These are phyloP conservation scores for Penicillium lividum DNA, from an alignment of 495 filamentous ascomycete species.

Conservation along the genomic window DNA sequence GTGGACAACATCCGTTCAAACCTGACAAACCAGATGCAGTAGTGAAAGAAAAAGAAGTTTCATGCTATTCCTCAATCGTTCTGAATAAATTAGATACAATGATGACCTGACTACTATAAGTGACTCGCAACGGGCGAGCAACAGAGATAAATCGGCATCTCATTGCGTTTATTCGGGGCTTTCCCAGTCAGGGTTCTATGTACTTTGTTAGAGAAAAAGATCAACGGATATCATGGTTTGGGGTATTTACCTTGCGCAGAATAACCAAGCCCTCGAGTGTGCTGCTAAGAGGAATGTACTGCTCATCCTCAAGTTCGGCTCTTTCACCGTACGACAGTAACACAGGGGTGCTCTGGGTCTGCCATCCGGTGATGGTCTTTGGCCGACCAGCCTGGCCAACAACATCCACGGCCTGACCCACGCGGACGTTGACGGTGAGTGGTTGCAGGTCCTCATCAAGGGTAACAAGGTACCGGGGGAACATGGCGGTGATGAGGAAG, in stretches of 20 bases:
- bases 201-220: constrained; percentile 26
- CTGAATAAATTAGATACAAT: constrained; percentile 45
- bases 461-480: constrained; percentile 92
- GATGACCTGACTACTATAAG: constrained; percentile 27
- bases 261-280: constrained; percentile 95
- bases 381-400: constrained; percentile 95
- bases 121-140: constrained; percentile 19
- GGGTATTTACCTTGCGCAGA: constrained; percentile 78
- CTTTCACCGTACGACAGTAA: constrained; percentile 89
- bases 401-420: constrained; percentile 97
- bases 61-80: constrained; percentile 41
- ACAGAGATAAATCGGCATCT: constrained; percentile 20
- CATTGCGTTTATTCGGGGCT: constrained; percentile 36
- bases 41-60: constrained; percentile 17
- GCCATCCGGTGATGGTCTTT: constrained; percentile 99
- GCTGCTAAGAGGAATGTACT: constrained; percentile 88
- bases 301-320: constrained; percentile 95
- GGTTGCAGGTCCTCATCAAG: constrained; percentile 93
- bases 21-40: constrained; percentile 17
- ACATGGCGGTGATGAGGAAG: constrained; percentile 96
- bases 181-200: constrained; percentile 58
- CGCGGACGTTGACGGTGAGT: constrained; percentile 90
- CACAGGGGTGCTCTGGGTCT: constrained; percentile 97
- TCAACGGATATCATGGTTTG: not conserved
- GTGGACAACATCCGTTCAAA: not conserved